phyloP scores from a whole-genome alignment of 192 early-diverging fungal species.

The Umbelopsis vinacea region DNA sequence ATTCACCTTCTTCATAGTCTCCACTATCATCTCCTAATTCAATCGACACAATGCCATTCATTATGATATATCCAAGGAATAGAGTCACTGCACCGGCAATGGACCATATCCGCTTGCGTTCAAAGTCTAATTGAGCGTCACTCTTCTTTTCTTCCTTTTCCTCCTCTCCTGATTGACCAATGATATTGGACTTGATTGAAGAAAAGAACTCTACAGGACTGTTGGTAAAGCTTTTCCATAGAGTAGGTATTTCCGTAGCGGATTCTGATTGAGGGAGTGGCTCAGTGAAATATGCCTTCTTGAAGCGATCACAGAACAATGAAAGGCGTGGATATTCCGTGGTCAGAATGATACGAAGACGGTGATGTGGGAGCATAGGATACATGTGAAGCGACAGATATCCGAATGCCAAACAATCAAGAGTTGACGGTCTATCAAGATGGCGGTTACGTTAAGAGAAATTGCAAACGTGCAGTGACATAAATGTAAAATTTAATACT shows the following conservation, averaged over 20 bases:
- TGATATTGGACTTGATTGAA: conserved; percentile 31
- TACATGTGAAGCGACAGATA: conserved; percentile 79
- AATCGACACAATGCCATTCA: conserved; percentile 66
- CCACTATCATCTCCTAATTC: conserved; percentile 37
- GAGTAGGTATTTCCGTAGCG: conserved; percentile 42
- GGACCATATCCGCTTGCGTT: conserved; percentile 54
- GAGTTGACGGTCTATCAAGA: conserved; percentile 59
- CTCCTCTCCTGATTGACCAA: neutral
- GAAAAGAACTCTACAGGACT: conserved; percentile 48
- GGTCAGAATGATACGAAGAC: conserved; percentile 66
- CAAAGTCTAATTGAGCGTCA: conserved; percentile 53
- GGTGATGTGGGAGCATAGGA: conserved; percentile 73
- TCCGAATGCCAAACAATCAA: conserved; percentile 85
- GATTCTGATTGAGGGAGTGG: conserved; percentile 34
- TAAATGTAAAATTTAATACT: neutral
- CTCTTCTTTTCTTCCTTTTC: conserved; percentile 37
- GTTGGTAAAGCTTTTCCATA: conserved; percentile 40
- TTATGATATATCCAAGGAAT: conserved; percentile 56
- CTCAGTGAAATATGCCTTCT: conserved; percentile 40
- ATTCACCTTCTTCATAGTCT: conserved; percentile 49
- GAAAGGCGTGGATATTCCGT: conserved; percentile 71
- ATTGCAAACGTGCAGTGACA: neutral
- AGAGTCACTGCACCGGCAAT: conserved; percentile 52
- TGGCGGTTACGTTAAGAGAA: too few species aligned
- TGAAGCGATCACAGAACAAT: conserved; percentile 65